A percentile compares a stretch with the other conserved stretches of the same genome.
These are phyloP conservation scores for Hyparrhenia diplandra DNA, from an alignment of 176 grass and related monocot species.

Conservation along the genomic window DNA sequence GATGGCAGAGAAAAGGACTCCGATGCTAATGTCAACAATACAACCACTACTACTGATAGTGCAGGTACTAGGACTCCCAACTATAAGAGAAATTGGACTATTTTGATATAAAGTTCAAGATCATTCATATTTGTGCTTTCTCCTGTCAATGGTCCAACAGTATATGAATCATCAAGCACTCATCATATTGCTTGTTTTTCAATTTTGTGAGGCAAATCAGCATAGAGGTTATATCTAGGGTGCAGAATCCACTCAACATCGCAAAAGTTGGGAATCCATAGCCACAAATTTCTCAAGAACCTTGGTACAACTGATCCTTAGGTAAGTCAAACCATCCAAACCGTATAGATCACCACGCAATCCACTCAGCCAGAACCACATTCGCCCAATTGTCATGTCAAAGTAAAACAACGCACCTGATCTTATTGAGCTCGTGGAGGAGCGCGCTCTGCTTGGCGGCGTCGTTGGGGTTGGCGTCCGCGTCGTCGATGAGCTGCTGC, in stretches of 20 bases:
- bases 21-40: not conserved
- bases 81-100: not conserved
- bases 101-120: not conserved
- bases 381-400: not conserved
- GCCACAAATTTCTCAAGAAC: not conserved
- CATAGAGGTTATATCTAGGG: not conserved
- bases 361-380: constrained; percentile 3
- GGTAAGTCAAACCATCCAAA: not conserved
- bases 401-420: constrained; percentile 45
- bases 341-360: not conserved
- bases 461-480: constrained; percentile 83
- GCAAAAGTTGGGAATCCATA: not conserved
- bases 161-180: not conserved
- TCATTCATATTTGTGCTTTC: not conserved
- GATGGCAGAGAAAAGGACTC: not conserved
- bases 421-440: constrained; percentile 90
- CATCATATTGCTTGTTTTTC: not conserved
- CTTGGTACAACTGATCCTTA: not conserved
- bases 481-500: constrained; percentile 70
- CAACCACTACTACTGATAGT: not conserved
- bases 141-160: not conserved
- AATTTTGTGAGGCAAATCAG: not conserved
- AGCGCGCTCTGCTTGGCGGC: constrained; percentile 67
- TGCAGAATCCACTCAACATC: not conserved
- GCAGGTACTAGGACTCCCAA: not conserved